Evolutionary conservation across 2,329 filamentous ascomycete species (phyloP).

Genomic region (Paecilomyces sp.): DNA sequence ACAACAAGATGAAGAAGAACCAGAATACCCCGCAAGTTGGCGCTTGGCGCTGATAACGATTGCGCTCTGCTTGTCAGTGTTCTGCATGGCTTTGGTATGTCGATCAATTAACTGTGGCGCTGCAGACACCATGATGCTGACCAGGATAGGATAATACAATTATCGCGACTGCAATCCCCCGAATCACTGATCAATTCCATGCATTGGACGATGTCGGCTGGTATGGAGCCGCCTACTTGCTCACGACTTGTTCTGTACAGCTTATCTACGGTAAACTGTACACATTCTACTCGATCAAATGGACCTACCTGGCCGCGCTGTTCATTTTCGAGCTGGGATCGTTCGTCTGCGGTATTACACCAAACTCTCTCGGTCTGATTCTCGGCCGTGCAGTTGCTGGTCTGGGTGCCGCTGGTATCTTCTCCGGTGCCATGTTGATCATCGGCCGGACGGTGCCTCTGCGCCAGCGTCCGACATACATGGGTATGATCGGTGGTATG

Average conservation of each 20-base stretch:
- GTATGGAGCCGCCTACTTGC: conserved; percentile 40
- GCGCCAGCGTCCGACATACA: conserved; percentile 32
- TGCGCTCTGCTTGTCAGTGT: too few relatives aligned
- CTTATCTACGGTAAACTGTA: conserved; percentile 39
- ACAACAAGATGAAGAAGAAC: too few relatives aligned
- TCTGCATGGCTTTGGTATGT: too few relatives aligned
- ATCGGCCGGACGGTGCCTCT: conserved; percentile 29
- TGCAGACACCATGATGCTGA: too few relatives aligned
- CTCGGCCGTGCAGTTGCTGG: conserved; percentile 37
- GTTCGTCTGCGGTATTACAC: conserved; percentile 30
- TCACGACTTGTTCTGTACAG: conserved; percentile 37
- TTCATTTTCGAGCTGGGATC: conserved; percentile 38
- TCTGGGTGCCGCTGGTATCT: conserved; percentile 30
- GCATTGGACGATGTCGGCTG: conserved; percentile 41
- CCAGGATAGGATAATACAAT: conserved; percentile 32
- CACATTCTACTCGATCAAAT: conserved; percentile 38
- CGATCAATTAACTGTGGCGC: too few relatives aligned
- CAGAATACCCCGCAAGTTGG: too few relatives aligned
- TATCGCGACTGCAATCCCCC: conserved; percentile 41
- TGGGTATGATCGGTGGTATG: conserved; percentile 33
- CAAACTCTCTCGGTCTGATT: conserved; percentile 31
- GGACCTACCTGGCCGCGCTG: conserved; percentile 32
- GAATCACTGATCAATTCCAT: conserved; percentile 42
- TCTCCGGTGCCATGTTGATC: conserved; percentile 31
- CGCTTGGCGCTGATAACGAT: too few relatives aligned